Evolutionary conservation across 805 yeast species (phyloP).

Genomic region (Vanderwaltozyma tropicalis): DNA sequence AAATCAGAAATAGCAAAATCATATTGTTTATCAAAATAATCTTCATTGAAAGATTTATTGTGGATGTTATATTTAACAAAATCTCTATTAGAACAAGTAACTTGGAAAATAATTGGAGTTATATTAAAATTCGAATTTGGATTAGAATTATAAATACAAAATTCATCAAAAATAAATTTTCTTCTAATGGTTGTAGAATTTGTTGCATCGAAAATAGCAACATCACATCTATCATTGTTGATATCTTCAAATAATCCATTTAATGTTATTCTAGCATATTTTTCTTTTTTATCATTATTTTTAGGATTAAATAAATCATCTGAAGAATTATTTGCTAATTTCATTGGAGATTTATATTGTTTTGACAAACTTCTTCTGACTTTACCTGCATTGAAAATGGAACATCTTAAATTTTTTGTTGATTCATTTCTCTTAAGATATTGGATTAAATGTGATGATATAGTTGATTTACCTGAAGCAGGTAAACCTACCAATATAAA

Average conservation of each 20-base stretch:
- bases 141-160: slow-evolving; percentile 13
- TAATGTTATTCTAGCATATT: slow-evolving; percentile 43
- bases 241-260: slow-evolving; percentile 37
- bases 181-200: slow-evolving; percentile 41
- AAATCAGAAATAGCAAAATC: slow-evolving; percentile 49
- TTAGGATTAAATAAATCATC: slow-evolving; percentile 35
- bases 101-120: slow-evolving; percentile 46
- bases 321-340: slow-evolving; percentile 25
- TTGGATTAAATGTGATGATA: slow-evolving; percentile 53
- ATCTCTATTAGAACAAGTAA: slow-evolving; percentile 43
- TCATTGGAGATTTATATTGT: slow-evolving; percentile 9
- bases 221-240: slow-evolving; percentile 34
- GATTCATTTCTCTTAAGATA: slow-evolving; percentile 33
- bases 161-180: slow-evolving; percentile 18
- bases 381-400: slow-evolving; percentile 64
- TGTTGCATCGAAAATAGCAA: slow-evolving; percentile 53
- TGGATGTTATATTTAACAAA: slow-evolving; percentile 51
- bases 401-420: slow-evolving; percentile 24
- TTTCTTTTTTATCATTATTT: slow-evolving; percentile 36
- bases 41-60: slow-evolving; percentile 52
- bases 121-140: slow-evolving; percentile 20
- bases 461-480: slow-evolving; percentile 67
- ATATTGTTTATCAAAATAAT: slow-evolving; percentile 45
- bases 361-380: slow-evolving; percentile 49
- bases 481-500: slow-evolving; percentile 69